phyloP scores from a whole-genome alignment of 2,329 filamentous ascomycete species.

The Pyrenochaeta sp. region DNA sequence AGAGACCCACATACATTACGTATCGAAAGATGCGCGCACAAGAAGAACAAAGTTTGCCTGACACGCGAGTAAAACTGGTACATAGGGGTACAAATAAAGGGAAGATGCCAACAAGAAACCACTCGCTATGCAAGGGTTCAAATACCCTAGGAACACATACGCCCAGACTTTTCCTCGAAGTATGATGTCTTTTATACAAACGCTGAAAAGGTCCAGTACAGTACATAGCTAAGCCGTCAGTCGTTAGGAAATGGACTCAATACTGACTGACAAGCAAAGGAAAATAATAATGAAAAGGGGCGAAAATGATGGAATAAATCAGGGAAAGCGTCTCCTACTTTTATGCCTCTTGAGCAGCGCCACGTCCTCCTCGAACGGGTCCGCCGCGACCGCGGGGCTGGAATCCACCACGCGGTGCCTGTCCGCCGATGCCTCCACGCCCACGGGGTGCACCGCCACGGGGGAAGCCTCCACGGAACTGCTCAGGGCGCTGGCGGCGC shows the following conservation, averaged over 20 bases:
- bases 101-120: constrained; percentile 43
- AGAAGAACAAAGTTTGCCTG: constrained; percentile 34
- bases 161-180: constrained; percentile 46
- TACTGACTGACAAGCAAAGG: constrained; percentile 11
- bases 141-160: constrained; percentile 37
- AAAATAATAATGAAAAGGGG: no score
- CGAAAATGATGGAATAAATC: constrained; percentile 9
- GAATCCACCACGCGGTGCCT: constrained; percentile 73
- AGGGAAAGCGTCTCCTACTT: constrained; percentile 2
- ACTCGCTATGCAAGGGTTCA: constrained; percentile 50
- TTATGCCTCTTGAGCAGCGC: constrained; percentile 45
- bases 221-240: constrained; percentile 48
- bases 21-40: constrained; percentile 34
- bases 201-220: constrained; percentile 44
- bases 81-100: constrained; percentile 36
- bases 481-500: constrained; percentile 68
- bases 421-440: constrained; percentile 65
- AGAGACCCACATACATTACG: constrained; percentile 37
- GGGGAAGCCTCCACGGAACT: constrained; percentile 46
- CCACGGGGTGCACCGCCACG: constrained; percentile 59
- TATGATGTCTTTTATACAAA: constrained; percentile 49
- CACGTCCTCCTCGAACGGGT: constrained; percentile 60
- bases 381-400: constrained; percentile 73
- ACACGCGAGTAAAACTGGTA: constrained; percentile 32
- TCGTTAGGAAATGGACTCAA: constrained; percentile 39